Base-by-base conservation (phyloP, 805 yeast species). In the Starmerella scarabaei region DNA sequence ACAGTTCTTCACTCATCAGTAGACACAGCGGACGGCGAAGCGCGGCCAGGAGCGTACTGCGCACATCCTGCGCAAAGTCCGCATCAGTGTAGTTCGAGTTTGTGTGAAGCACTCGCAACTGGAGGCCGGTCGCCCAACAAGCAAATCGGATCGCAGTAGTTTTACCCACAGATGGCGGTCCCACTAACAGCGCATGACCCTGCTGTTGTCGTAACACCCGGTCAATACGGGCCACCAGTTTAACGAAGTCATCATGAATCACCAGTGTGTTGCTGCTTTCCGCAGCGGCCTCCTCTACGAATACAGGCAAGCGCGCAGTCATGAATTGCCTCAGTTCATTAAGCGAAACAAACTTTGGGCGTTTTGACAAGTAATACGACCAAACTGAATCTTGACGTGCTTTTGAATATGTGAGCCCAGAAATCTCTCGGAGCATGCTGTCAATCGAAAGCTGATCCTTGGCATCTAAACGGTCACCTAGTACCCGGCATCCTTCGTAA, bases 121-220 rank as follows among this genome's bases (percentile, higher is more conserved):
- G 68, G 16, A 82, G 54, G 0, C 94, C 95, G 55, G 81, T 80
- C 61, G 85, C 72, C 97, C 97, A 88, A 0, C 93, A 75, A 4
- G 82, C 94, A 66, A 88, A 88, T 45, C 75, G 71, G 0, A 80
- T 66, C 39, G 85, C 53, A 0, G 86, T 77, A 0, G 83, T 69
- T 56, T 81, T 82, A 1, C 96, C 96, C 49, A 85, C 73, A 1
- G 93, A 72, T 39, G 83, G 70, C 1, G 82, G 73, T 0, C 96
- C 97, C 17, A 82, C 79, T 30, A 88, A 56, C 47, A 88, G 81
- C 66, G 82, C 58, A 57, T 88, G 97, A 0, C 97, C 97, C 53
- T 86, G 96, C 0, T 78, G 76, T 52, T 84, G 93, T 38, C 76
- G 69, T 36, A 88, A 57, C 0, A 83, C 88, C 41, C 97, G 62